Conservation (phyloP, 1,284 basidiomycete species). For the Rhodotorula sp. region DNA sequence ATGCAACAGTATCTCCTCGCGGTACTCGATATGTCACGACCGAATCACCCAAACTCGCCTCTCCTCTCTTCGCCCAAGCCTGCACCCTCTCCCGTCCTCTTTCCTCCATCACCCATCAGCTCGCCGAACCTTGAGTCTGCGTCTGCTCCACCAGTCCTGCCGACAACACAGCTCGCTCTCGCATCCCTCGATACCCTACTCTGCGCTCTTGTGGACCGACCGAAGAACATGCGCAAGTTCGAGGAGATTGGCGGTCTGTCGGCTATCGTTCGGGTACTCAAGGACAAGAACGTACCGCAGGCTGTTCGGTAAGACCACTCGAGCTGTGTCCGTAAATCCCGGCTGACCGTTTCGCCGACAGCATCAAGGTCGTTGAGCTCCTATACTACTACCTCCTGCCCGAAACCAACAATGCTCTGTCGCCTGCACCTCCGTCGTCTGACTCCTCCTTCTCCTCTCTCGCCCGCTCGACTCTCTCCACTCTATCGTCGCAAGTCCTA, state of each 20-base stretch:
- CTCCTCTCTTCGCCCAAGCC: slow-evolving; percentile 63
- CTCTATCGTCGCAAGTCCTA: slow-evolving; percentile 23
- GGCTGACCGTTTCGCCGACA: slow-evolving; percentile 45
- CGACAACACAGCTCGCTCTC: slow-evolving; percentile 54
- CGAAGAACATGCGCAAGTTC: slow-evolving; percentile 67
- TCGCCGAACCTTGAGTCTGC: slow-evolving; percentile 31
- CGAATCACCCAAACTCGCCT: slow-evolving; percentile 49
- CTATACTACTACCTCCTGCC: slow-evolving; percentile 87
- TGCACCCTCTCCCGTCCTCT: slow-evolving; percentile 54
- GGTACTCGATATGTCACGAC: slow-evolving; percentile 46
- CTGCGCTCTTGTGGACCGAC: slow-evolving; percentile 77
- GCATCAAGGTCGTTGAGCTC: slow-evolving; percentile 91
- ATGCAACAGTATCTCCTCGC: slow-evolving; percentile 40
- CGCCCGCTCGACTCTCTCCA: slow-evolving; percentile 34
- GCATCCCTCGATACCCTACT: slow-evolving; percentile 74
- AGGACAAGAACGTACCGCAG: slow-evolving; percentile 72
- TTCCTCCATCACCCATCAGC: slow-evolving; percentile 31
- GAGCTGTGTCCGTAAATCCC: slow-evolving; percentile 41
- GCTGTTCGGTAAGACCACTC: slow-evolving; percentile 64
- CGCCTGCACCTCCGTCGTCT: background rate
- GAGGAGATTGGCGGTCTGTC: slow-evolving; percentile 73
- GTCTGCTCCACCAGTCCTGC: background rate
- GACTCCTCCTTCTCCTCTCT: slow-evolving; percentile 28
- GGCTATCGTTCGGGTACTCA: slow-evolving; percentile 74
- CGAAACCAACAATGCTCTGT: slow-evolving; percentile 47